phyloP scores from a whole-genome alignment of 139 green algal species.

The Coelastrella sp. region DNA sequence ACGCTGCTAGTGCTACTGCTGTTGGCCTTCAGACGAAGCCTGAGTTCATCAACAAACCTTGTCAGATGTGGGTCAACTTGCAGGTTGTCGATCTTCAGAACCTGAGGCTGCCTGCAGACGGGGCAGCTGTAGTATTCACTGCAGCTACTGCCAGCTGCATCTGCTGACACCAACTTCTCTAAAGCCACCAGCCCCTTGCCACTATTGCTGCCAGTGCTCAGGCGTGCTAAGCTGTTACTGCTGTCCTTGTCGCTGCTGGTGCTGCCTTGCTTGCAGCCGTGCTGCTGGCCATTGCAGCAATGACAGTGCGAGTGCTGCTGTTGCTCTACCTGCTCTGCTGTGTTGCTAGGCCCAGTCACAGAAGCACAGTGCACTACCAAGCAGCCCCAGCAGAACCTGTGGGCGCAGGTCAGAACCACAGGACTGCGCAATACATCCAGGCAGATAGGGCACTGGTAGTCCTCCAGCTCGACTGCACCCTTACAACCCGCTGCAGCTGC shows the following conservation, averaged over 20 bases:
- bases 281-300: not conserved
- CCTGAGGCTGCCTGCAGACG: conserved; percentile 81
- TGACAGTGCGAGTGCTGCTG: not conserved
- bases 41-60: conserved; percentile 76
- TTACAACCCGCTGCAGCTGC: not conserved
- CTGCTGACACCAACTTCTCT: conserved; percentile 51
- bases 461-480: conserved; percentile 47
- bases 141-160: not conserved
- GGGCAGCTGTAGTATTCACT: conserved; percentile 79
- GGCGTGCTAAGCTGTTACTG: conserved; percentile 16
- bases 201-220: conserved; percentile 23
- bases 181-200: conserved; percentile 43
- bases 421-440: conserved; percentile 85
- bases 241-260: not conserved
- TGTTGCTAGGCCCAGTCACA: conserved; percentile 27
- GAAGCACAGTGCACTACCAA: conserved; percentile 70
- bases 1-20: conserved; percentile 26
- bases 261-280: not conserved
- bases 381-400: conserved; percentile 92
- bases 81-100: conserved; percentile 85
- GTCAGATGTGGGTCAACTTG: conserved; percentile 78
- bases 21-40: conserved; percentile 21
- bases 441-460: conserved; percentile 87
- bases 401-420: conserved; percentile 86
- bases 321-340: conserved; percentile 12